A percentile compares a stretch with the other conserved stretches of the same genome.
These are phyloP conservation scores for Pseudozyma thailandica DNA, from an alignment of 1,284 basidiomycete genomes.

Conservation along the genomic window DNA sequence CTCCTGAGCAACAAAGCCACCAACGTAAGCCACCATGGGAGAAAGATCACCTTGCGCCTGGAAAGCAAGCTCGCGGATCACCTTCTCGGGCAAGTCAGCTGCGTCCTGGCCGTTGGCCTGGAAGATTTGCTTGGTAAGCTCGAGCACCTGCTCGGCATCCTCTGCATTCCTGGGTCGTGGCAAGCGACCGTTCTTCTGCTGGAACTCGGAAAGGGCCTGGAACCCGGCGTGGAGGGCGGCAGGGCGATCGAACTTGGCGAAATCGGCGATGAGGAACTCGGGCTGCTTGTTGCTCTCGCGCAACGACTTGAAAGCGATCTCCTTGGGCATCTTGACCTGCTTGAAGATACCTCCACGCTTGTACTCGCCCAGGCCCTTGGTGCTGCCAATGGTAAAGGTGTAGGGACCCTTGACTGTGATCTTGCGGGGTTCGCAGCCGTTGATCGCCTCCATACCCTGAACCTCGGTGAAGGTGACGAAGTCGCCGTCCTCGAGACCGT, in stretches of 20 bases:
- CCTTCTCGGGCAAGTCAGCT: slow-evolving; percentile 79
- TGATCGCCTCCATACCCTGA: slow-evolving; percentile 92
- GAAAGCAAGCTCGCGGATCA: slow-evolving; percentile 85
- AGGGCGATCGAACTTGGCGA: slow-evolving; percentile 96
- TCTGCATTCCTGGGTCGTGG: slow-evolving; percentile 85
- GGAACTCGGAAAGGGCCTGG: slow-evolving; percentile 89
- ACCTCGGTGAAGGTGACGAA: slow-evolving; percentile 98
- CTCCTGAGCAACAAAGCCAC: slow-evolving; percentile 98
- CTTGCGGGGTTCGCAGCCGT: slow-evolving; percentile 89
- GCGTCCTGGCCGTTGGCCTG: slow-evolving; percentile 73
- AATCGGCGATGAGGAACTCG: slow-evolving; percentile 94
- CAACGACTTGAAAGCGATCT: slow-evolving; percentile 84
- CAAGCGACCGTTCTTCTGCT: slow-evolving; percentile 76
- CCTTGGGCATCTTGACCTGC: slow-evolving; percentile 99
- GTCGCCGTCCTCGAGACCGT: slow-evolving; percentile 97
- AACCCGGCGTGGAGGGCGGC: slow-evolving; percentile 90
- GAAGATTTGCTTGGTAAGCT: slow-evolving; percentile 80
- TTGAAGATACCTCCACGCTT: slow-evolving; percentile 92
- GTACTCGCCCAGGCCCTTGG: slow-evolving; percentile 74
- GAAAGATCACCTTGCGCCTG: slow-evolving; percentile 93
- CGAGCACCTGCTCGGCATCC: slow-evolving; percentile 80
- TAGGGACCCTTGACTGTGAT: slow-evolving; percentile 82
- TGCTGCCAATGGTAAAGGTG: slow-evolving; percentile 68
- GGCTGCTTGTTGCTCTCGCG: slow-evolving; percentile 84
- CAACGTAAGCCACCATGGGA: slow-evolving; percentile 91